Evolutionary conservation across 2,329 filamentous ascomycete genomes (phyloP), one percentile per base, ranked within the genome.

Genomic region (Fusarium nisikadoi): DNA sequence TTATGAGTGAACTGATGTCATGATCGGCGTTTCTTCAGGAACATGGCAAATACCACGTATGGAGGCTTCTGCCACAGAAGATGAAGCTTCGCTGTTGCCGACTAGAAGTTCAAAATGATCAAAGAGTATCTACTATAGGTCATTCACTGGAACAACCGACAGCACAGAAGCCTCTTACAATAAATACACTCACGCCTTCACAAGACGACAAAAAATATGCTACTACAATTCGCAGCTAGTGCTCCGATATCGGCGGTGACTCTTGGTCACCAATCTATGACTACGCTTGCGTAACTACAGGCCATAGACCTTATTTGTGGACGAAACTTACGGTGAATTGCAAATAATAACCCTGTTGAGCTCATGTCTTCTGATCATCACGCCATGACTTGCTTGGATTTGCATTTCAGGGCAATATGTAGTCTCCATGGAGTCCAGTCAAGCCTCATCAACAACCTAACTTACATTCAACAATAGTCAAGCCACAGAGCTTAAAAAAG

Each of bases 401-500:
- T 50, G 63, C 29, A 39, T 31, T 52, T 41, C 27, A 47, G 17
- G 41, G 42, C 29, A 61, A 43, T 25, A 31, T 29, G 35, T 33
- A n/a, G 49, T 20, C 45, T 50, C 23, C 31, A 23, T 27, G 29
- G 41, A 55, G 41, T 42, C 35, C 13, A 57, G 43, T 42, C 57
- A 46, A 62, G 39, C 41, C 42, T 59, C 50, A 27, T 38, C 39
- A 54, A 45, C 20, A 47, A 41, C 45, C 25, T 49, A 11, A 36
- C 53, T 41, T 53, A 11, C 53, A 73, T 52, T 45, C 50, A 16
- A 31, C 68, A 52, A 64, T 56, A 55, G 52, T 62, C 65, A 75
- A 75, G 75, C 66, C 75, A 52, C 61, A 68, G 49, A 49, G 33
- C 17, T 41, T 54, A 56, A 23, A 64, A 36, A 29, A 38, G 25